Evolutionary conservation across 1,139 yeast genomes (phyloP).

Genomic region (Candida anutae): DNA sequence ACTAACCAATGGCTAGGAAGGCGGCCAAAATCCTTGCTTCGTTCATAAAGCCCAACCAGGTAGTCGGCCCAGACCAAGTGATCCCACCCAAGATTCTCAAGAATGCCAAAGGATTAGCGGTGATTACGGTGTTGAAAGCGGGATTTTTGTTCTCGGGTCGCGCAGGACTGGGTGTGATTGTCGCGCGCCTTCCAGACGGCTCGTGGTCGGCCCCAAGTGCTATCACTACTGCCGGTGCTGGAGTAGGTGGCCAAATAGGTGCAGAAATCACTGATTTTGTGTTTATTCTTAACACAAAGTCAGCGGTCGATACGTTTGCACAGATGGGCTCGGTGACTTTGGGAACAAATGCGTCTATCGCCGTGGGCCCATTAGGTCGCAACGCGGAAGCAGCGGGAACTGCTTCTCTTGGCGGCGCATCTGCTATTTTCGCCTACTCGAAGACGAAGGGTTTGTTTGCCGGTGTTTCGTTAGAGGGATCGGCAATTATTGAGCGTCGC

Average conservation of each 20-base stretch:
- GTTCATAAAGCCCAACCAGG: constrained; percentile 91
- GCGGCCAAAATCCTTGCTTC: constrained; percentile 92
- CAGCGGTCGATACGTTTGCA: constrained; percentile 92
- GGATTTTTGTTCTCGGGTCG: constrained; percentile 95
- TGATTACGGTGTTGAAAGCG: constrained; percentile 88
- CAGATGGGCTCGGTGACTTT: constrained; percentile 90
- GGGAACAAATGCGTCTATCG: constrained; percentile 92
- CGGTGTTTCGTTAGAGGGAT: constrained; percentile 94
- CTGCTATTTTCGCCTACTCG: constrained; percentile 90
- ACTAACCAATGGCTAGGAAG: constrained; percentile 39
- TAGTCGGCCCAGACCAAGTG: constrained; percentile 81
- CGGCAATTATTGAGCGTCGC: constrained; percentile 89
- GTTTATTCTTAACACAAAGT: constrained; percentile 74
- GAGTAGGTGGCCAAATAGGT: constrained; percentile 97
- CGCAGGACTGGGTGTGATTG: constrained; percentile 95
- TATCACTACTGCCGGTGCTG: constrained; percentile 93
- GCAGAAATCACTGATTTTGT: constrained; percentile 96
- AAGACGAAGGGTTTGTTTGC: constrained; percentile 96
- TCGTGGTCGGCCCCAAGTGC: constrained; percentile 99
- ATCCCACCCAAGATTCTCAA: constrained; percentile 86
- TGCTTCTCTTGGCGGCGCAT: constrained; percentile 79
- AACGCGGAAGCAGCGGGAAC: constrained; percentile 98
- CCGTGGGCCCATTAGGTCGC: constrained; percentile 98
- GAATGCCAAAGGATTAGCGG: constrained; percentile 88
- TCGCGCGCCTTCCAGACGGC: constrained; percentile 91